Evolutionary conservation across 495 filamentous ascomycete species (phyloP), one percentile per base, ranked within the genome.

Genomic region (Chlorociboria aeruginascens): DNA sequence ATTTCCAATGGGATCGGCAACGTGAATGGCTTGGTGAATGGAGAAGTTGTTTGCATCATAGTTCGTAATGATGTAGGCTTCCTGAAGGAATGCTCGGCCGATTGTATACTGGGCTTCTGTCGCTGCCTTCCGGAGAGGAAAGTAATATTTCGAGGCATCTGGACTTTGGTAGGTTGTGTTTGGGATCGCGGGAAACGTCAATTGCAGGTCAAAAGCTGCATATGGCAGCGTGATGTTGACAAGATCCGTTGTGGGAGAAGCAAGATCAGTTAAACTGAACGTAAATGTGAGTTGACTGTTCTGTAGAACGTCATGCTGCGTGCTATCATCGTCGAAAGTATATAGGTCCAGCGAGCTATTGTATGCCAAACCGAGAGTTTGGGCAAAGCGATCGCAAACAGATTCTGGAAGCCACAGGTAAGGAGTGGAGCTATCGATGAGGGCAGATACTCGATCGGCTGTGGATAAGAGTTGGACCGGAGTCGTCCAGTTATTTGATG

Each of bases 61-160:
- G 49, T 78, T 74, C 16, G 70, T 73, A 14, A 75, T 72, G 9
- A 85, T 56, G 50, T 85, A 85, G 8, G 76, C 71, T 61, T 85
- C 82, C 63, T 86, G 82, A 48, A 86, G 67, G 53, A 86, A 86
- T 3, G 67, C 61, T 28, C 82, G 73, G n/a, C 82, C 82, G 50
- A 86, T 69, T n/a, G 77, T 76, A 51, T 72, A 69, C 48, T 78
- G 69, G n/a, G 70, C 73, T 16, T 63, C 59, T 56, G 74, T 69
- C 20, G 64, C 60, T 20, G 71, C 66, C 38, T 64, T 60, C 46
- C 73, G 67, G 16, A 85, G 63, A 16, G 82, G 79, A 51, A 88
- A 83, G 60, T 85, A 85, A 13, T 71, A 67, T 13, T 72, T 51
- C 43, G 65, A 61, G 7, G 65, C 54, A 45, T 67, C 60, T 14